Evolutionary conservation across 352 stramenopile species (phyloP).

Genomic region (Thraustochytrium sp.): DNA sequence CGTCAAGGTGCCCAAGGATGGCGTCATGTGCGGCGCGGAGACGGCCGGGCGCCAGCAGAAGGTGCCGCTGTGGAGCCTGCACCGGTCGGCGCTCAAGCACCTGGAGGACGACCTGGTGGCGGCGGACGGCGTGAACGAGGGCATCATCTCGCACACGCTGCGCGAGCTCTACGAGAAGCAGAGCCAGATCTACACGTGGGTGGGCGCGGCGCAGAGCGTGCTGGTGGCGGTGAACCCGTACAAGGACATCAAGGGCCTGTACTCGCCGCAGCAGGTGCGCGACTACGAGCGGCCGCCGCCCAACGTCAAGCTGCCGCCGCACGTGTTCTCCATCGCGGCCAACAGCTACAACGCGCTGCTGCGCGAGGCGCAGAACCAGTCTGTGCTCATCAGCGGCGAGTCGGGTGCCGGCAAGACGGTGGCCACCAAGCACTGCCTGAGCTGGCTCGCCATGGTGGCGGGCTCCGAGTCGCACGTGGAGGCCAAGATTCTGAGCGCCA

Average conservation of each 20-base stretch:
- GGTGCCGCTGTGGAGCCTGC: constrained; percentile 41
- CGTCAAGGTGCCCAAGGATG: neutral
- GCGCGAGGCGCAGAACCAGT: constrained; percentile 28
- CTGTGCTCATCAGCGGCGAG: constrained; percentile 37
- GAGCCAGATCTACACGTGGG: constrained; percentile 82
- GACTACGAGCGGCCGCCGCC: constrained; percentile 51
- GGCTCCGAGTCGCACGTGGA: constrained; percentile 35
- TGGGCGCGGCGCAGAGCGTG: constrained; percentile 56
- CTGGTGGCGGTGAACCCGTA: constrained; percentile 62
- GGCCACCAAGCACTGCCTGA: constrained; percentile 44
- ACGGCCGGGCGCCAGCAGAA: constrained; percentile 36
- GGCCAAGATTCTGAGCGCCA: constrained; percentile 76
- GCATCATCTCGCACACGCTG: constrained; percentile 61
- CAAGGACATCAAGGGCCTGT: constrained; percentile 51
- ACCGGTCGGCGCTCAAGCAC: constrained; percentile 37
- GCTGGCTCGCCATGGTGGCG: constrained; percentile 10
- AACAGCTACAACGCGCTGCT: constrained; percentile 64
- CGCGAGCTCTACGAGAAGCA: constrained; percentile 75
- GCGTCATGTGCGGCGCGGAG: neutral
- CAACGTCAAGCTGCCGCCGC: constrained; percentile 61
- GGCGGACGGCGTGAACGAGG: constrained; percentile 55
- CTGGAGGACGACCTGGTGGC: constrained; percentile 58
- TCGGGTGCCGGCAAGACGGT: constrained; percentile 44
- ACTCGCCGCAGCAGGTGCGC: constrained; percentile 45
- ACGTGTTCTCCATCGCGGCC: constrained; percentile 79